Evolutionary conservation across 257 asterid genomes (phyloP).

Genomic region (Solanum infundibuliforme): DNA sequence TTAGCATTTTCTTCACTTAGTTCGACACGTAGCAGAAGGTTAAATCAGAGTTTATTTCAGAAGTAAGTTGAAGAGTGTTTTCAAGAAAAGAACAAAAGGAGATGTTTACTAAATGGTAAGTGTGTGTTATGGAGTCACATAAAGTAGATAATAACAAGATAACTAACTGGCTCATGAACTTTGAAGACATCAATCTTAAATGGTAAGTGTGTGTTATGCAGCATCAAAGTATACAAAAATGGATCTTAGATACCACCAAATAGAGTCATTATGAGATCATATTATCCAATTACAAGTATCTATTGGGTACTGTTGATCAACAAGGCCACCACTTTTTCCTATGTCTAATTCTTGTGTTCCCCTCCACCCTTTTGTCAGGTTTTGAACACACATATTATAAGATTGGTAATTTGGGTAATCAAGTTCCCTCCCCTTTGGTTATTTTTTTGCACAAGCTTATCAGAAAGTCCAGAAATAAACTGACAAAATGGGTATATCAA

Average conservation of each 20-base stretch:
- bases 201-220: too few relatives aligned
- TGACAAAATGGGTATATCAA: slow-evolving; percentile 20
- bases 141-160: neutral
- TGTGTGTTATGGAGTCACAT: neutral
- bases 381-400: neutral
- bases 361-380: slow-evolving; percentile 4
- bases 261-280: neutral
- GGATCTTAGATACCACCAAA: neutral
- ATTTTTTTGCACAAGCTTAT: neutral
- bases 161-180: neutral
- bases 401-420: neutral
- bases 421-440: slow-evolving; percentile 1
- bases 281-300: slow-evolving; percentile 2
- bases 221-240: neutral
- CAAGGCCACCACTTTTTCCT: neutral
- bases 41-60: neutral
- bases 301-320: neutral
- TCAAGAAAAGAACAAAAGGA: neutral
- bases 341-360: neutral
- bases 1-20: neutral
- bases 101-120: neutral
- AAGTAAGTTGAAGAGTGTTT: neutral
- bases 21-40: neutral
- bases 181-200: neutral
- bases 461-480: neutral